Percentiles rank a stretch among this genome's conserved stretches.
Evolutionary conservation across 1,284 basidiomycete genomes (phyloP).

Genomic region (Ustilago sp.): DNA sequence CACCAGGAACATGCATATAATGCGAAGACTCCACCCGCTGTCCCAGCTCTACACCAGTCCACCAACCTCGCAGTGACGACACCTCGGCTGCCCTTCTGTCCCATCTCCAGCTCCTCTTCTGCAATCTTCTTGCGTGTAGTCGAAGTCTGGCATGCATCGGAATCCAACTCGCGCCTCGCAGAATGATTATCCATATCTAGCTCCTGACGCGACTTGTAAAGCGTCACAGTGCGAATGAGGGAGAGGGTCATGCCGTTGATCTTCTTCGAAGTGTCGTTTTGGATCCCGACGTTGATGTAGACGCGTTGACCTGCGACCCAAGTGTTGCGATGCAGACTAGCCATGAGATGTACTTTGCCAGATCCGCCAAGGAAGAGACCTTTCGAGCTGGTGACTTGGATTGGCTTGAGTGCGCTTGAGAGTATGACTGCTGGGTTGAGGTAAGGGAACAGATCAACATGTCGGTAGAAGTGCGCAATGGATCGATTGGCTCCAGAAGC

Average conservation of each 20-base stretch:
- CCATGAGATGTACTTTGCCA: constrained; percentile 80
- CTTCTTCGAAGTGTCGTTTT: constrained; percentile 75
- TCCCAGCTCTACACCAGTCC: constrained; percentile 63
- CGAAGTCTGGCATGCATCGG: constrained; percentile 61
- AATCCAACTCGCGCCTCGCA: constrained; percentile 48
- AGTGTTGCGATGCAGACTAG: constrained; percentile 78
- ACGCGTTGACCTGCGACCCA: constrained; percentile 91
- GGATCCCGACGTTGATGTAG: constrained; percentile 78
- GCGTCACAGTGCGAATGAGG: constrained; percentile 79
- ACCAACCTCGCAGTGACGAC: constrained; percentile 65
- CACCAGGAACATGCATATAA: constrained; percentile 72
- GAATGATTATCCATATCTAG: constrained; percentile 68
- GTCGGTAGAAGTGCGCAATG: constrained; percentile 91
- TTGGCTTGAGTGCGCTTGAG: constrained; percentile 75
- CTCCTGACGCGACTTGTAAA: constrained; percentile 76
- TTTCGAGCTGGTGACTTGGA: constrained; percentile 76
- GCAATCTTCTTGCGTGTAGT: constrained; percentile 63
- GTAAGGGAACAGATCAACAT: constrained; percentile 84
- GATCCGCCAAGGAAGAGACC: constrained; percentile 75
- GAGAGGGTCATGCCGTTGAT: constrained; percentile 77
- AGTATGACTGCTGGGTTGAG: constrained; percentile 78
- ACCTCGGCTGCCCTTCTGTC: constrained; percentile 61
- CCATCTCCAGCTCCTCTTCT: constrained; percentile 63
- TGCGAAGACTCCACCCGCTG: constrained; percentile 61
- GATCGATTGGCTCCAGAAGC: constrained; percentile 73